Conservation (phyloP, 257 asterid species). For the Nicotiana undulata region DNA sequence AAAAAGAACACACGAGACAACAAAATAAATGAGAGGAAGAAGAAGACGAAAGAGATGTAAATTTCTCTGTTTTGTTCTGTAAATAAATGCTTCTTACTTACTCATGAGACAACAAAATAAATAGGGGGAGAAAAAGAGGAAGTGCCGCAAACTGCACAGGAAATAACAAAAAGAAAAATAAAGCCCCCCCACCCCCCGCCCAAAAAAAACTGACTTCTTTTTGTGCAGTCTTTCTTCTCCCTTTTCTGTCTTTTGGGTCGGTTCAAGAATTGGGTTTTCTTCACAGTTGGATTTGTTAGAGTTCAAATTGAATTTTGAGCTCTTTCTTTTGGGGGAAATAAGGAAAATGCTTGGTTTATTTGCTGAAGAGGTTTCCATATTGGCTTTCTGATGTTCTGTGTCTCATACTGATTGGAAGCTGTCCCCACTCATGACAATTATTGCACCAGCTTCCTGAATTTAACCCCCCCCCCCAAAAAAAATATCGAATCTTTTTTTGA, state of each 20-base stretch:
- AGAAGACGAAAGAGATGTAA: not conserved
- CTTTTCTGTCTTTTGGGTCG: not conserved
- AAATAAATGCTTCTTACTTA: not conserved
- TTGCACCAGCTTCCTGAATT: not conserved
- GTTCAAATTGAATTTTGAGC: not conserved
- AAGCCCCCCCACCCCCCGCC: not conserved
- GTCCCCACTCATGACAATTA: not conserved
- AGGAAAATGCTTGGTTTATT: not conserved
- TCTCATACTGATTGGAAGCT: not conserved
- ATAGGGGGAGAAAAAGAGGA: not conserved
- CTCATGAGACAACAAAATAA: not conserved
- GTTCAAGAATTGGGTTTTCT: not conserved
- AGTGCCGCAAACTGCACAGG: not conserved
- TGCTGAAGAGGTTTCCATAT: not conserved
- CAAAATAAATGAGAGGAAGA: not conserved
- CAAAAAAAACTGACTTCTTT: not conserved
- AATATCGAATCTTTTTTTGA: not conserved
- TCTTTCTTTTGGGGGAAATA: not conserved
- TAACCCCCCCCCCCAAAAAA: too few species aligned
- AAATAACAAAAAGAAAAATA: not conserved
- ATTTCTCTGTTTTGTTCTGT: not conserved
- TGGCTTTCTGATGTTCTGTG: not conserved
- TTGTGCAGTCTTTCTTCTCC: not conserved
- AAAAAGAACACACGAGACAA: too few species aligned
- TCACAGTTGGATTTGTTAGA: not conserved